Percentiles rank a stretch among this genome's conserved stretches.
Conservation (phyloP, 176 grass and related monocot species). For the Cymbopogon citratus region DNA sequence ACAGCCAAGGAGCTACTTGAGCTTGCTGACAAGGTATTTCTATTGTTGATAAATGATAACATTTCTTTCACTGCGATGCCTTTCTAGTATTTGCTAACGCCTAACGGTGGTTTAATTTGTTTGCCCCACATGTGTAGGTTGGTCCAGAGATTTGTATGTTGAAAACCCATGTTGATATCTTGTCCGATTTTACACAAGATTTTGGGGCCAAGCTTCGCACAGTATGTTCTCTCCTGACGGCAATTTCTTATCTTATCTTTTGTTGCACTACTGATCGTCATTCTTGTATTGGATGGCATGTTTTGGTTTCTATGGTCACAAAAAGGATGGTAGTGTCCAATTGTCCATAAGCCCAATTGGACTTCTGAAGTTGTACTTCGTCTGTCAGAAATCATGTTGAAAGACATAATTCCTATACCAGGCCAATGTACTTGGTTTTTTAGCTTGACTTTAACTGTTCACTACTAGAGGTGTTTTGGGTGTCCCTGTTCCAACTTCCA, state of each 20-base stretch:
- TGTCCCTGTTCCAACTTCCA: background rate
- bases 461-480: background rate
- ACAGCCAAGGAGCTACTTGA: constrained; percentile 80
- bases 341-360: background rate
- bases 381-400: background rate
- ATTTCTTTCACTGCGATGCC: background rate
- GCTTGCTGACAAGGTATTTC: constrained; percentile 68
- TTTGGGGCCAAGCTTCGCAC: constrained; percentile 63
- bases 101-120: background rate
- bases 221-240: constrained; percentile 30
- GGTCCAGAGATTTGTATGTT: constrained; percentile 86
- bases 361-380: background rate
- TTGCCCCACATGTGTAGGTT: constrained; percentile 41
- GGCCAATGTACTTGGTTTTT: background rate
- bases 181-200: constrained; percentile 80
- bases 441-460: background rate
- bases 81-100: background rate
- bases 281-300: constrained; percentile 39
- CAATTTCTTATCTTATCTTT: background rate
- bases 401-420: background rate
- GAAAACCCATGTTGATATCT: constrained; percentile 87
- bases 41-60: too few relatives aligned
- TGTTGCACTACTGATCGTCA: background rate
- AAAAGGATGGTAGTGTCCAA: background rate
- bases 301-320: constrained; percentile 61